Evolutionary conservation across 768 basidiomycete genomes (phyloP).

Genomic region (Amanita phalloides): DNA sequence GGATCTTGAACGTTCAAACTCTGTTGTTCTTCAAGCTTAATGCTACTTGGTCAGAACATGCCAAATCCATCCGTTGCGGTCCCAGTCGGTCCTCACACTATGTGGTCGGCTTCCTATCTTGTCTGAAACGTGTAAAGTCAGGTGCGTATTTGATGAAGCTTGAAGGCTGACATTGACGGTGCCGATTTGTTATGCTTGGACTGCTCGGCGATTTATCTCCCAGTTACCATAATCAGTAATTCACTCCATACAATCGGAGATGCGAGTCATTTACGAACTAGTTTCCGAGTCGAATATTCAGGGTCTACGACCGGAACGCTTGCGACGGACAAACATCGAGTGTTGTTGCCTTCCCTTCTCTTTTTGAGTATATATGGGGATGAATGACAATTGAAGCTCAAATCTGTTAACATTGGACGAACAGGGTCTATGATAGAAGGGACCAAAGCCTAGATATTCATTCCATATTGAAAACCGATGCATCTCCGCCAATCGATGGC

Average conservation of each 20-base stretch:
- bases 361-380: no score
- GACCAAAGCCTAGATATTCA: background rate
- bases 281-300: background rate
- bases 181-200: background rate
- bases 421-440: background rate
- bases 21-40: no score
- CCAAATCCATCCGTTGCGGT: no score
- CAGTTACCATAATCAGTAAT: background rate
- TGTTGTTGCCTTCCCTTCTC: no score
- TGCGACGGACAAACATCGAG: no score
- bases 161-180: background rate
- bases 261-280: background rate
- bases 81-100: no score
- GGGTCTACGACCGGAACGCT: background rate
- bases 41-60: no score
- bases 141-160: background rate
- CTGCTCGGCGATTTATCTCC: background rate
- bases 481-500: background rate
- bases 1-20: no score
- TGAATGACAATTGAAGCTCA: no score
- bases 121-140: background rate
- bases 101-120: background rate
- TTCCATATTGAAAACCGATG: background rate
- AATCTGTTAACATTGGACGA: no score
- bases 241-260: background rate